Evolutionary conservation across 1,284 basidiomycete genomes (phyloP).

Genomic region (Ceratobasidium papillatum): DNA sequence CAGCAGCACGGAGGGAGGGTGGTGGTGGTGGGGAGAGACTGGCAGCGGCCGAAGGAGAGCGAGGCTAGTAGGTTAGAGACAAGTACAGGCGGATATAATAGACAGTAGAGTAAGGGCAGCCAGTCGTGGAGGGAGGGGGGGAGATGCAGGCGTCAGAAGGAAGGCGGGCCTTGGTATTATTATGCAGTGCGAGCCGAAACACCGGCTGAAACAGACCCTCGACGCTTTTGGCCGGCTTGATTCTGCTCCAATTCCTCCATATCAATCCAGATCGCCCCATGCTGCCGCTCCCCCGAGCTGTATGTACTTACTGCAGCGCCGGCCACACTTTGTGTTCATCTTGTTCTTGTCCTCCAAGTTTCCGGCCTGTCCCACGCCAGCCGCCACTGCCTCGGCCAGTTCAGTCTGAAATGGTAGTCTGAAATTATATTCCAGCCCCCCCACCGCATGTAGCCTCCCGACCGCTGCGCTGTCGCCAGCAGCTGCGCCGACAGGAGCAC

Average conservation of each 20-base stretch:
- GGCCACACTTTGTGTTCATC: no score
- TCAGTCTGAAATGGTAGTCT: no score
- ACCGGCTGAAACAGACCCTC: slow-evolving; percentile 25
- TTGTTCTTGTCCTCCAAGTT: no score
- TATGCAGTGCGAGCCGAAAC: slow-evolving; percentile 25
- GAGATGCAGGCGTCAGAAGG: slow-evolving; percentile 30
- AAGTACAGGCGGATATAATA: slow-evolving; percentile 17
- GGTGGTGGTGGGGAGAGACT: slow-evolving; percentile 47
- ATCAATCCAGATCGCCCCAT: slow-evolving; percentile 25
- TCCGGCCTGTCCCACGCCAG: not conserved
- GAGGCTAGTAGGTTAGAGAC: slow-evolving; percentile 1
- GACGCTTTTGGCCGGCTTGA: slow-evolving; percentile 13
- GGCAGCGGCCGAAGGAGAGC: slow-evolving; percentile 25
- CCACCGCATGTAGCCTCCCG: no score
- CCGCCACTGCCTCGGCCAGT: not conserved
- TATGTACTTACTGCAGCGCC: no score
- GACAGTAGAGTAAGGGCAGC: slow-evolving; percentile 33
- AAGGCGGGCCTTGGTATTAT: slow-evolving; percentile 28
- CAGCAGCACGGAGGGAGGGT: slow-evolving; percentile 45
- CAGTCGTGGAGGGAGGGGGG: slow-evolving; percentile 24
- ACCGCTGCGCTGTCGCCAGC: no score
- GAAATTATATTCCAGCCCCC: no score
- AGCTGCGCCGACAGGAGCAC: no score
- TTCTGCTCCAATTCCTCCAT: slow-evolving; percentile 6
- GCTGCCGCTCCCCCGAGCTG: not conserved